Percentiles rank a stretch among this genome's conserved stretches.
Conservation (phyloP, 768 basidiomycete genomes). For the Russula griseocarnosa region DNA sequence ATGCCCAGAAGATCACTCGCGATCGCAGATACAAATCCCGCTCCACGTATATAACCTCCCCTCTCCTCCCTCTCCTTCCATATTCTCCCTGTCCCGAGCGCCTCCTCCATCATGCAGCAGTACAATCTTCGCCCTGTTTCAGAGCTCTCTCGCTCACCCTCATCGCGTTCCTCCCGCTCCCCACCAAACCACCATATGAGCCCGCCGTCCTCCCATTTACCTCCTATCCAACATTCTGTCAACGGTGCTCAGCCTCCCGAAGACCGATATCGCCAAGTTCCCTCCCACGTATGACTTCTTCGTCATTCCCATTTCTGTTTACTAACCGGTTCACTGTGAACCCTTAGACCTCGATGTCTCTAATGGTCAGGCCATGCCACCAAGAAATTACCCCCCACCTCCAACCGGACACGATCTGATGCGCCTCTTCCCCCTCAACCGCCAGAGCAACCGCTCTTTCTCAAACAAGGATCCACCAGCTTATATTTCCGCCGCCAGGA, state of each 20-base stretch:
- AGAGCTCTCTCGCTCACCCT: conserved; percentile 26
- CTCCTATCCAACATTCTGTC: conserved; percentile 25
- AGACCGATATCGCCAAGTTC: conserved; percentile 27
- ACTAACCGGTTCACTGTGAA: neutral
- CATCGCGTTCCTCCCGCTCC: conserved; percentile 21
- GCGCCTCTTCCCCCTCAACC: conserved; percentile 77
- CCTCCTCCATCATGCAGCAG: conserved; percentile 22
- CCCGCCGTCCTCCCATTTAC: conserved; percentile 22
- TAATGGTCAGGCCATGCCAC: conserved; percentile 45
- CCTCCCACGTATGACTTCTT: conserved; percentile 22
- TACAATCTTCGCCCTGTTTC: conserved; percentile 27
- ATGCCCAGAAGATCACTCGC: conserved; percentile 20
- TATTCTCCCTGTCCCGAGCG: neutral
- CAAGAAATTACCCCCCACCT: conserved; percentile 66
- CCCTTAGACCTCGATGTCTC: conserved; percentile 60
- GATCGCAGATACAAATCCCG: conserved; percentile 25
- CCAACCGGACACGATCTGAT: conserved; percentile 81
- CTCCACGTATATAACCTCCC: conserved; percentile 22
- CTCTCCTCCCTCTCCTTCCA: conserved; percentile 1
- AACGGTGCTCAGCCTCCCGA: conserved; percentile 20
- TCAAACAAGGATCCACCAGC: conserved; percentile 62
- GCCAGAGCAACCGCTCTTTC: conserved; percentile 49
- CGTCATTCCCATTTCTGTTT: neutral
- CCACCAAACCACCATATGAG: conserved; percentile 20
- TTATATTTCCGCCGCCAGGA: conserved; percentile 73